phyloP scores from a whole-genome alignment of 768 basidiomycete genomes.

The Amanita pseudoporphyria region DNA sequence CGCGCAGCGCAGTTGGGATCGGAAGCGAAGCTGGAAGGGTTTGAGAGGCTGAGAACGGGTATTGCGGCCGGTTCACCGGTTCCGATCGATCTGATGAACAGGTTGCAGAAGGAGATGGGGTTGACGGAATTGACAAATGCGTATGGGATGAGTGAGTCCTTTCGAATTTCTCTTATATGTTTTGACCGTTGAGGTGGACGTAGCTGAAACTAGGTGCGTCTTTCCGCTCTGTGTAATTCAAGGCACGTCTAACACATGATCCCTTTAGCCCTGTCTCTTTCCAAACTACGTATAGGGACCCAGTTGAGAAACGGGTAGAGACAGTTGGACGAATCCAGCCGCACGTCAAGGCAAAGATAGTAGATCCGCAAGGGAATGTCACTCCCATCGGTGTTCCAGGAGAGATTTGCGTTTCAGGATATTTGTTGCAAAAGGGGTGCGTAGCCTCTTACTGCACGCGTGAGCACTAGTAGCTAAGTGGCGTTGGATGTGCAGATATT shows the following conservation, averaged over 20 bases:
- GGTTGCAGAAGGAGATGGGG: constrained; percentile 57
- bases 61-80: constrained; percentile 76
- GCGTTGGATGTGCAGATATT: constrained; percentile 42
- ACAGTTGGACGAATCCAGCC: constrained; percentile 73
- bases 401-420: constrained; percentile 67
- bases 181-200: background rate
- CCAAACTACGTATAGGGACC: constrained; percentile 63
- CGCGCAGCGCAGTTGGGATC: constrained; percentile 14
- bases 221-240: background rate
- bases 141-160: constrained; percentile 59
- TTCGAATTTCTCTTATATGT: background rate
- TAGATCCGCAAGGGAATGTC: constrained; percentile 46
- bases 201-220: constrained; percentile 62
- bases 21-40: constrained; percentile 22
- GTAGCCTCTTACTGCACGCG: constrained; percentile 8
- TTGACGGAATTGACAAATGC: constrained; percentile 64
- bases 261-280: constrained; percentile 66
- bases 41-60: constrained; percentile 46
- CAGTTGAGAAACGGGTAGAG: constrained; percentile 66
- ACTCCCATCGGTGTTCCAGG: constrained; percentile 71
- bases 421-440: constrained; percentile 73
- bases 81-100: constrained; percentile 73
- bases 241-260: background rate
- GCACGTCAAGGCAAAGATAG: constrained; percentile 68
- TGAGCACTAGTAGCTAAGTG: background rate